Evolutionary conservation across 2,329 filamentous ascomycete genomes (phyloP).

Genomic region (Aspergillus hiratsukae): DNA sequence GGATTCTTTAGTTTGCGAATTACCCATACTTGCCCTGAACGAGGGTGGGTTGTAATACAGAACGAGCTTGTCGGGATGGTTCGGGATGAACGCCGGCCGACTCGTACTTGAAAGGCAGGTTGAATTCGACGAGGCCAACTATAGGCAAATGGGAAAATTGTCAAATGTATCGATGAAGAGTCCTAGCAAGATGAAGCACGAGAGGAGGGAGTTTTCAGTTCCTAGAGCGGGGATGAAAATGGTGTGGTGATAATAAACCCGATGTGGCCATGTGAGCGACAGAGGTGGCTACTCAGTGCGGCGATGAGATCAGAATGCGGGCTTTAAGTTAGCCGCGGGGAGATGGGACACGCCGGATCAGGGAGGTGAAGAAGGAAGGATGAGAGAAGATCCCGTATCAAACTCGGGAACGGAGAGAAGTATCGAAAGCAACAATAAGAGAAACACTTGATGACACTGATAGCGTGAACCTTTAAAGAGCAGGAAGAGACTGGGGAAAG

Average conservation of each 20-base stretch:
- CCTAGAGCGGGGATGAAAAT: conserved; percentile 7
- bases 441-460: not conserved
- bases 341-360: conserved; percentile 5
- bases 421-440: not conserved
- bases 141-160: not conserved
- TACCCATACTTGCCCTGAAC: conserved; percentile 36
- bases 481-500: not conserved
- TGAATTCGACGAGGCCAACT: not conserved
- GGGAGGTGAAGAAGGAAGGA: not conserved
- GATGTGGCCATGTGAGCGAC: conserved; percentile 29
- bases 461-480: not conserved
- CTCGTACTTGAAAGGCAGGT: not conserved
- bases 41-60: not conserved
- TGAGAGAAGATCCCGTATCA: not conserved
- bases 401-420: not conserved
- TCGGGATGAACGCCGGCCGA: not conserved
- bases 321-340: conserved; percentile 16
- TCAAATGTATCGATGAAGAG: conserved; percentile 2
- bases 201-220: conserved; percentile 8
- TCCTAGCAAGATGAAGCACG: conserved; percentile 2
- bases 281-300: conserved; percentile 13
- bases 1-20: conserved; percentile 45
- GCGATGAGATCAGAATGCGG: conserved; percentile 24
- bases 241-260: conserved; percentile 14
- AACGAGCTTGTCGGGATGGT: not conserved